phyloP scores from a whole-genome alignment of 495 filamentous ascomycete genomes.

The Cairneyella variabilis region DNA sequence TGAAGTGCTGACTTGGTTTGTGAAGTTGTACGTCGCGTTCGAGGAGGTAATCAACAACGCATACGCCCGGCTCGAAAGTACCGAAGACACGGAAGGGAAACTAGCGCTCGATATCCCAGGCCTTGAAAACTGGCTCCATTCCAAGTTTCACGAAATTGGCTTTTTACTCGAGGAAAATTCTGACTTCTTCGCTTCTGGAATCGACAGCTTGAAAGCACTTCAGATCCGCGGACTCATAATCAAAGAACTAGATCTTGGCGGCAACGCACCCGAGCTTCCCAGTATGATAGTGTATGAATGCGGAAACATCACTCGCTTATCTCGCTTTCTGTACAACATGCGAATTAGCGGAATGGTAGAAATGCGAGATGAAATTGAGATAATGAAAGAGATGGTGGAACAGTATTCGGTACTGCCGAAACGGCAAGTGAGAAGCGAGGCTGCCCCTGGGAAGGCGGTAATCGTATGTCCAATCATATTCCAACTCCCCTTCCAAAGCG shows the following conservation, averaged over 20 bases:
- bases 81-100: not conserved
- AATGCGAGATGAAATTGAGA: not conserved
- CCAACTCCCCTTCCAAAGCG: too few species aligned
- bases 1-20: too few species aligned
- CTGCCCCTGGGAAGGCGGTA: not conserved
- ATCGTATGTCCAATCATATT: too few species aligned
- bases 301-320: too few species aligned
- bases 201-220: too few species aligned
- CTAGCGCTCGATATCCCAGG: not conserved
- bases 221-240: too few species aligned
- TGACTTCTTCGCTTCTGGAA: not conserved
- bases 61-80: not conserved
- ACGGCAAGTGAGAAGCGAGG: not conserved
- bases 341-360: too few species aligned
- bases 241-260: too few species aligned
- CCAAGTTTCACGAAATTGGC: not conserved
- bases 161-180: not conserved
- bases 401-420: slow-evolving; percentile 1
- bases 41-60: not conserved
- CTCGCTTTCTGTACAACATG: too few species aligned
- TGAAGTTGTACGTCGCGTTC: not conserved
- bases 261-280: too few species aligned
- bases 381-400: not conserved
- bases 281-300: too few species aligned
- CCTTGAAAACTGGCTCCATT: not conserved